phyloP scores from a whole-genome alignment of 2,329 filamentous ascomycete species.

The Knoxdaviesia proteae region DNA sequence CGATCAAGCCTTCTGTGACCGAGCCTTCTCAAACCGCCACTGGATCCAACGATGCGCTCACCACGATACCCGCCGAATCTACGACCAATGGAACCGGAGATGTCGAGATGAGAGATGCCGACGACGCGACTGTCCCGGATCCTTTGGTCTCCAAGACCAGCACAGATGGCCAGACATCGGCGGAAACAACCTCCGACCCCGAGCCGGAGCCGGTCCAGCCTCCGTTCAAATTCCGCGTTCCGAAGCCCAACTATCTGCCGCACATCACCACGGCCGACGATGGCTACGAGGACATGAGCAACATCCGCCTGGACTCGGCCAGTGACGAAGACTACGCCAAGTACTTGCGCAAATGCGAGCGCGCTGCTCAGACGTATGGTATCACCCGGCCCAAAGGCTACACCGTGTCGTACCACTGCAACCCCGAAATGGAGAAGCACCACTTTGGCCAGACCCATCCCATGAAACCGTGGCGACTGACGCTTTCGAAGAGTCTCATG shows the following conservation, averaged over 20 bases:
- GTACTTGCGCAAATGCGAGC: slow-evolving; percentile 36
- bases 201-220: slow-evolving; percentile 13
- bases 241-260: slow-evolving; percentile 39
- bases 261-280: slow-evolving; percentile 29
- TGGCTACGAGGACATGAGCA: slow-evolving; percentile 28
- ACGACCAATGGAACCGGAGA: too few relatives aligned
- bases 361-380: slow-evolving; percentile 37
- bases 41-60: too few relatives aligned
- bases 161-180: too few relatives aligned
- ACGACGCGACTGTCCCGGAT: too few relatives aligned
- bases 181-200: too few relatives aligned
- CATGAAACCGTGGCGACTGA: slow-evolving; percentile 97
- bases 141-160: too few relatives aligned
- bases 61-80: too few relatives aligned
- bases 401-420: slow-evolving; percentile 87
- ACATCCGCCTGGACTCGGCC: slow-evolving; percentile 25
- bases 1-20: too few relatives aligned
- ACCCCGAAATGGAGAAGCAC: slow-evolving; percentile 83
- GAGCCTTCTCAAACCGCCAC: too few relatives aligned
- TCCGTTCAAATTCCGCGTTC: slow-evolving; percentile 28
- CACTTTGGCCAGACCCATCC: slow-evolving; percentile 94
- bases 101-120: too few relatives aligned
- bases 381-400: slow-evolving; percentile 69
- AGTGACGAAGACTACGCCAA: slow-evolving; percentile 33
- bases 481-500: slow-evolving; percentile 84